Base-by-base conservation (phyloP, 768 basidiomycete species). In the Boletus vinaceobasis region DNA sequence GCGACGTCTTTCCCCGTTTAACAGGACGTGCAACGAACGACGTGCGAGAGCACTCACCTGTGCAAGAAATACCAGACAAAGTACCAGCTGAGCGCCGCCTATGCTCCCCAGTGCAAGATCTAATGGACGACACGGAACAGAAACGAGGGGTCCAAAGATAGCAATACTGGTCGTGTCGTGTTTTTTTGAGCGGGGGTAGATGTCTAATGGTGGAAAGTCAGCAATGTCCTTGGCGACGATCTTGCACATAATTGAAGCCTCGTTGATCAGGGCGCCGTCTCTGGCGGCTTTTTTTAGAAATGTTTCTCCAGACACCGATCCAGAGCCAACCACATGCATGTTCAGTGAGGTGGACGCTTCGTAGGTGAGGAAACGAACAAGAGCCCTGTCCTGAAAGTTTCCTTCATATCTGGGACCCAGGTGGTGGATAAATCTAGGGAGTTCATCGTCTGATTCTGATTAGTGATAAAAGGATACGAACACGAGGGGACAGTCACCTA, bases 291-390 rank as follows among this genome's bases (percentile, higher is more conserved):
- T 71, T 43, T 72, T 69, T 26, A 81, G 62, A 3, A 69, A 60
- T 27, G 67, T 52, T 14, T 75, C 75, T 77, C 27, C 76, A 44
- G 55, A 80, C 62, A 11, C 65, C 59, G 47, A 81, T 63, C 13
- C 77, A 75, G 55, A 79, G 64, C 5, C 81, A 79, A 78, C 75
- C 17, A 94, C 72, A 60, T 84, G 84, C 77, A 93, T 89, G 65
- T 89, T 92, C 50, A 93, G 76, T 0, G 90, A 90, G 0, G 91
- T 90, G 5, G 87, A 83, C 0, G 88, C 88, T 60, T 91, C 88
- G 67, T 93, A 94, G 0, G 91, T 94, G 45, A 93, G 73, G 66
- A 92, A 92, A 43, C 81, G 85, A 59, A 84, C 74, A 35, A 93
- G 77, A 3, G 79, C 66, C 9, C 77, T 78, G 45, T 90, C 87